Conservation (phyloP, 1,139 yeast species). For the Sugiyamaella japonica region DNA sequence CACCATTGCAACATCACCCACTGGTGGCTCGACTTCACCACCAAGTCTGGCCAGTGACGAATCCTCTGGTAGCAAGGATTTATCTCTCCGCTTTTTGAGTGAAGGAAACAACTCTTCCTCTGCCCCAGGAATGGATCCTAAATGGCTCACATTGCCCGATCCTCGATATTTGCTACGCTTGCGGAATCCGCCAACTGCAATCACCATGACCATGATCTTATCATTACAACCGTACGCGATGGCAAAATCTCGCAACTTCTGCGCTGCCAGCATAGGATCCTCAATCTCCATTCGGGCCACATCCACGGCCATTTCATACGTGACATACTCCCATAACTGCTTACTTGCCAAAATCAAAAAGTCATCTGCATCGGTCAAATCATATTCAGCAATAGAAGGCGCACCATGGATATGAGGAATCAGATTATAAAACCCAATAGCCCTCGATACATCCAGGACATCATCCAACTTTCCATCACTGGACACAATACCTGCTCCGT, state of each 20-base stretch:
- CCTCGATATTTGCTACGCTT: conserved; percentile 19
- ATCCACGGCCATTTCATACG: conserved; percentile 87
- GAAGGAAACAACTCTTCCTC: conserved; percentile 49
- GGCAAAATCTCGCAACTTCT: conserved; percentile 89
- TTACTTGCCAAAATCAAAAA: conserved; percentile 83
- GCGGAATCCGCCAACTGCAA: conserved; percentile 56
- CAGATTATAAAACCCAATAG: conserved; percentile 84
- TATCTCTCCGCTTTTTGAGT: conserved; percentile 54
- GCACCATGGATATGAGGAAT: conserved; percentile 89
- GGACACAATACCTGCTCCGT: conserved; percentile 87
- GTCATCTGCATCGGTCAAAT: conserved; percentile 71
- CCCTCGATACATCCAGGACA: conserved; percentile 78
- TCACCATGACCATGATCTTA: conserved; percentile 79
- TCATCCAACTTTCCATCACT: conserved; percentile 87
- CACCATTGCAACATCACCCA: conserved; percentile 90
- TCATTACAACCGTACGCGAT: conserved; percentile 87
- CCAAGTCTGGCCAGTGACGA: conserved; percentile 79
- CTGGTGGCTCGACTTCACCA: conserved; percentile 93
- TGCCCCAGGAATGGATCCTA: conserved; percentile 41
- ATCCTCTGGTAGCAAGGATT: conserved; percentile 63
- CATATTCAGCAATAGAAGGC: conserved; percentile 69
- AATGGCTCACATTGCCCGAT: conserved; percentile 22
- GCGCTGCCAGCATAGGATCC: conserved; percentile 91
- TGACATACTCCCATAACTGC: conserved; percentile 81
- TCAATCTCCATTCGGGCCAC: conserved; percentile 78